Evolutionary conservation across 2,329 filamentous ascomycete genomes (phyloP), one percentile per base, ranked within the genome.

Genomic region (Hymenotorrendiella dingleyae): DNA sequence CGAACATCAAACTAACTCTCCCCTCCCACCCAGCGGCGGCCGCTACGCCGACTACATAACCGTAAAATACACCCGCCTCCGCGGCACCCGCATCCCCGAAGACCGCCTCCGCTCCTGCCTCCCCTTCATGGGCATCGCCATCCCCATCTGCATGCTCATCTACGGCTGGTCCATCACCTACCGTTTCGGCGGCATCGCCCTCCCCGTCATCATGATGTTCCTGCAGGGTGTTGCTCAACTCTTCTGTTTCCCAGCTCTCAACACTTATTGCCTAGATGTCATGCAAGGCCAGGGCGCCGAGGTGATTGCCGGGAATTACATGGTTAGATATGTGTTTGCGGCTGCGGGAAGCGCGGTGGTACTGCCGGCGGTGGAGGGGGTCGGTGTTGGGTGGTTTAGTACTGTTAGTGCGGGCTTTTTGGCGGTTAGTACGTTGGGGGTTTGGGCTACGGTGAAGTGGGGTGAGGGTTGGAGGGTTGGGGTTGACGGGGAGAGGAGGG

Each of bases 191-290:
- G 74, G 73, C 2, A 69, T 78, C 32, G 66, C 72, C 0, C 58
- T 84, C 4, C 84, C 84, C 0, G 81, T 88, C 2, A 70, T 88
- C 6, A 76, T 78, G 54, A 81, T 90, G 70, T 89, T 89, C 58
- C 46, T 84, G 2, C 84, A 89, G 56, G 85, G 84, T 1, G 71
- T 88, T 0, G 82, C 78, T 0, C 83, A 89, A 61, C 66, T 89
- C 5, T 85, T 87, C 57, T 85, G 82, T 54, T 89, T 88, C 56
- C 84, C 84, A 0, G 78, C 75, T 36, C 61, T 90, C 48, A 89
- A 90, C 60, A 86, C 84, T 0, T 90, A 93, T 64, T 90, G 85
- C 59, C 64, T 93, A 29, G 86, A 93, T 60, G 85, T 91, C 10
- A 87, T 90, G 80, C 83, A 83, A 50, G 71, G 71, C 1, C 69